Base-by-base conservation (phyloP, 1,284 basidiomycete species). In the Cryptococcus jaspeensis region DNA sequence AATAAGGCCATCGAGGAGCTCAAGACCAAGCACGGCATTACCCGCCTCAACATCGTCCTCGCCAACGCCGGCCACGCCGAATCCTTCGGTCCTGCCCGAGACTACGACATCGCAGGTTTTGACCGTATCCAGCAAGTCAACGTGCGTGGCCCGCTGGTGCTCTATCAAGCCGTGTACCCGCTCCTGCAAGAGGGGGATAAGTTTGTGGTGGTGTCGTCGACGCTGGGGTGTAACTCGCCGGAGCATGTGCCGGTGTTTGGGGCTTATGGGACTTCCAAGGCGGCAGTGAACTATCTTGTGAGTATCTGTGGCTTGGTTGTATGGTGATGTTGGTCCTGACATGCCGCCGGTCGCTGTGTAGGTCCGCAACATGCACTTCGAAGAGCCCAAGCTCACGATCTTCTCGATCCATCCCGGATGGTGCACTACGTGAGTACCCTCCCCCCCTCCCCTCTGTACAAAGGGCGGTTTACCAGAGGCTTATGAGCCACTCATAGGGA, bases 141-240 rank as follows among this genome's bases (percentile, higher is more conserved):
- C 39, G 52, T 58, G 28, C 56, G 51, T 13, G 65, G 57, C 0
- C 59, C 61, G 7, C 28, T 65, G 11, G 37, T 62, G 2, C 57
- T 67, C 6, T 67, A 60, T 56, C 61, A 65, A 52, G 65, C 65
- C 12, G 39, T 56, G 5, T 49, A 45, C 15, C 45, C 49, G 11
- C 38, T 67, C 8, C 37, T 63, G 38, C 28, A 53, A 32, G 44
- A 56, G 4, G 52, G 48, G 3, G 56, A 58, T 8, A 61, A 60
- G 35, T 67, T 64, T 32, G 52, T 62, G 16, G 50, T 56, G 47
- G 56, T 67, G 38, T 63, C 61, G 16, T 59, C 61, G 13, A 53
- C 51, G 9, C 25, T 48, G 12, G 61, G 57, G 11, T 55, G 52
- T 1, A 60, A 59, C 15, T 38, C 41, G 15, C 15, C 50, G 41